phyloP scores from a whole-genome alignment of 2,329 filamentous ascomycete genomes.

The Exophiala spinifera region DNA sequence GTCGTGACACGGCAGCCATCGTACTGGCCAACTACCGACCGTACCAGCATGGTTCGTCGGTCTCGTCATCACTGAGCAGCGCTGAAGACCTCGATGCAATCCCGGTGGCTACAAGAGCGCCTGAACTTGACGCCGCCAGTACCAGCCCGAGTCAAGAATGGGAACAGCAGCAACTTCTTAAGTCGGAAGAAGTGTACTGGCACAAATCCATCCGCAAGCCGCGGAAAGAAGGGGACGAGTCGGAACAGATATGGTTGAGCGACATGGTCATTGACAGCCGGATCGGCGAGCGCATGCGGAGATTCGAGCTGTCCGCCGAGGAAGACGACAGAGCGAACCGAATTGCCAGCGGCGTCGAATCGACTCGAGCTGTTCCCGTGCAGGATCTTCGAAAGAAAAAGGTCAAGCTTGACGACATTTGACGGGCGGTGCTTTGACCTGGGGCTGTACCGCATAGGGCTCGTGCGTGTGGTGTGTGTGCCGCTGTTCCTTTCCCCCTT shows the following conservation, averaged over 20 bases:
- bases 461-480: too few relatives aligned
- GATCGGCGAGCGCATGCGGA: constrained; percentile 74
- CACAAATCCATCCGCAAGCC: constrained; percentile 70
- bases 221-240: constrained; percentile 48
- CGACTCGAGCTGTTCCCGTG: constrained; percentile 47
- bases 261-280: constrained; percentile 72
- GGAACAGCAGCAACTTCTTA: constrained; percentile 65
- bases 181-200: constrained; percentile 76
- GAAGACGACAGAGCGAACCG: constrained; percentile 65
- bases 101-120: constrained; percentile 39
- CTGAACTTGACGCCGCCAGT: constrained; percentile 44
- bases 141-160: constrained; percentile 37
- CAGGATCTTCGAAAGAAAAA: constrained; percentile 40
- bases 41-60: constrained; percentile 36
- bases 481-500: too few relatives aligned
- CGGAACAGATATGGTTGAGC: constrained; percentile 72
- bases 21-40: constrained; percentile 58
- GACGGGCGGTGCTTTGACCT: background rate
- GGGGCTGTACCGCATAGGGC: background rate
- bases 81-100: constrained; percentile 23
- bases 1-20: constrained; percentile 79
- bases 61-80: constrained; percentile 15
- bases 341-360: constrained; percentile 63
- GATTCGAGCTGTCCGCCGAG: constrained; percentile 66
- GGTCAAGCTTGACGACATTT: constrained; percentile 32